Evolutionary conservation across 345 rosid species (phyloP), one percentile per base, ranked within the genome.

Genomic region (Firmiana major): DNA sequence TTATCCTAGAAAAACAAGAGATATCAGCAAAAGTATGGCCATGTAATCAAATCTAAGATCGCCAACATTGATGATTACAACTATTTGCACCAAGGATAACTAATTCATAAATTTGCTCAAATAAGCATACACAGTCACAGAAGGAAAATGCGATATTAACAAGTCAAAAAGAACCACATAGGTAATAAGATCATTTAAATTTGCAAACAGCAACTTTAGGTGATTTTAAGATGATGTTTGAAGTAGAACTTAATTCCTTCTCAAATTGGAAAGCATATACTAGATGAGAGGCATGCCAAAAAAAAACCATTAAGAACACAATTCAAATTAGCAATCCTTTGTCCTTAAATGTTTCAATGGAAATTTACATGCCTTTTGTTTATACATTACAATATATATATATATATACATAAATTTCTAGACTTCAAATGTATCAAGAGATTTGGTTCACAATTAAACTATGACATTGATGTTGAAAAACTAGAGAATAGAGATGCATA

Each of bases 201-300:
- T n/a, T 71, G 46, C 62, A 53, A 36, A 34, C 7, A 9, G 31
- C 55, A 28, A 31, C 13, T 49, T 71, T 17, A 51, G 62, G 38
- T 28, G 9, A 51, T 51, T 31, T 28, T 71, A 71, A 5, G 46
- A 71, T n/a, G 26, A 54, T 19, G 17, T 31, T 71, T 54, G 63
- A 54, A 54, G 26, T 71, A 28, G 28, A 72, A 70, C 73, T 22
- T 24, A 68, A 17, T 28, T 48, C 59, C 74, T 28, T 70, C 59
- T 70, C 43, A 26, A 54, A 53, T n/a, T 72, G 43, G 19, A 71
- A 72, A 55, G n/a, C 38, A 72, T 5, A 38, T 49, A 9, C 58
- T 28, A 70, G 16, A 49, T 26, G 22, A 48, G 40, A 48, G 8
- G 58, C 74, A 70, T 26, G 38, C 42, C 42, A 48, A 16, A 16